Conservation (phyloP, 495 filamentous ascomycete species). For the Baudoinia panamericana region DNA sequence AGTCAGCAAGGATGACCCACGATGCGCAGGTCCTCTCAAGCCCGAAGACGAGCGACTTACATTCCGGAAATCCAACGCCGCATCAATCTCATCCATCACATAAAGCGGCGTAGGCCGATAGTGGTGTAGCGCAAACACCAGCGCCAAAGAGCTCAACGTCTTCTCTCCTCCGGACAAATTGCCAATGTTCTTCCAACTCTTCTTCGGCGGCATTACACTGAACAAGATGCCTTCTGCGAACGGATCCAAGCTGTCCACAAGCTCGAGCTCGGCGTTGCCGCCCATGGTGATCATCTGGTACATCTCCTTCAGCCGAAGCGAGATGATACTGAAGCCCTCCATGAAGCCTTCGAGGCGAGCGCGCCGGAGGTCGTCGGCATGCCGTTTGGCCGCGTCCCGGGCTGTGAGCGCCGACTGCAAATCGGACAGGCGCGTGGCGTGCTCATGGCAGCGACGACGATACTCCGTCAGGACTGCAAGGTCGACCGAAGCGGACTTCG, state of each 20-base stretch:
- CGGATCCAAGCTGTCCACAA: slow-evolving; percentile 88
- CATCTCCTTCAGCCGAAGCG: slow-evolving; percentile 96
- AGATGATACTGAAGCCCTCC: slow-evolving; percentile 91
- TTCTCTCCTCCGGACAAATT: slow-evolving; percentile 95
- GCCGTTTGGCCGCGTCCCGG: slow-evolving; percentile 76
- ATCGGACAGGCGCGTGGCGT: slow-evolving; percentile 67
- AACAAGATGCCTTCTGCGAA: slow-evolving; percentile 96
- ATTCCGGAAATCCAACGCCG: slow-evolving; percentile 93
- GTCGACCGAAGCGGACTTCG: slow-evolving; percentile 81
- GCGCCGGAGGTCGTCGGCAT: slow-evolving; percentile 79
- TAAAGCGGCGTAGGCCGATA: slow-evolving; percentile 96
- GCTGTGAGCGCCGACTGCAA: slow-evolving; percentile 57
- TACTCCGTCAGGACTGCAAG: slow-evolving; percentile 87
- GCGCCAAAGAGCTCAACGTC: slow-evolving; percentile 80
- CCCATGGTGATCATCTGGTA: slow-evolving; percentile 99
- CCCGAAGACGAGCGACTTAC: slow-evolving; percentile 52
- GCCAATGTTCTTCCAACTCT: slow-evolving; percentile 97
- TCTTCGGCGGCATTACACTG: slow-evolving; percentile 97
- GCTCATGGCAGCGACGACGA: slow-evolving; percentile 75
- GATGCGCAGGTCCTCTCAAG: background rate
- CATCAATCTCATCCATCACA: slow-evolving; percentile 99
- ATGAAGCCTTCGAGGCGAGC: slow-evolving; percentile 92
- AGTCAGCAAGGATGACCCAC: slow-evolving; percentile 2
- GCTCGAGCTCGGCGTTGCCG: slow-evolving; percentile 91
- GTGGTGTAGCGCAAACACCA: slow-evolving; percentile 95